Conservation (phyloP, 306 rosid genomes). For the Rosa rugosa region DNA sequence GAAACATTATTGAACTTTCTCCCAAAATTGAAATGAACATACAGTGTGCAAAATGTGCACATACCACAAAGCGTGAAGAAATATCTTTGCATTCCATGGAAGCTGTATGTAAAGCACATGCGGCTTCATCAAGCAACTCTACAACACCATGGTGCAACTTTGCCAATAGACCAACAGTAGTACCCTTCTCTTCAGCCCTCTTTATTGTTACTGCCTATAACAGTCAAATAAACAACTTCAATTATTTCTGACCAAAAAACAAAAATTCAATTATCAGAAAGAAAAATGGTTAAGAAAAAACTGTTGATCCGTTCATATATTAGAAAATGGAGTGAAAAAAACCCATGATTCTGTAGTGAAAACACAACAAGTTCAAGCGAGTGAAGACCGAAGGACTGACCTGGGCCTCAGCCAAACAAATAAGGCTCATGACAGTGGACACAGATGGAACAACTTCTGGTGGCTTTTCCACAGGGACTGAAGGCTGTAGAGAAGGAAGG, state of each 20-base stretch:
- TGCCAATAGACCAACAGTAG: slow-evolving; percentile 58
- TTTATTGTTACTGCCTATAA: slow-evolving; percentile 64
- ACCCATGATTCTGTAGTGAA: not conserved
- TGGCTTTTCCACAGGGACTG: slow-evolving; percentile 51
- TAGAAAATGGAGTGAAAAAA: not conserved
- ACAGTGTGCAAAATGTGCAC: slow-evolving; percentile 11
- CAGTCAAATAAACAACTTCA: slow-evolving; percentile 21
- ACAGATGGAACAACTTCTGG: slow-evolving; percentile 55
- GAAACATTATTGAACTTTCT: not conserved
- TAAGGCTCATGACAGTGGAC: slow-evolving; percentile 59
- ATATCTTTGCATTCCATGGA: slow-evolving; percentile 43
- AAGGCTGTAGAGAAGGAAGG: slow-evolving; percentile 44
- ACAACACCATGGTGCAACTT: slow-evolving; percentile 72
- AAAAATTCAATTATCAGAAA: not conserved
- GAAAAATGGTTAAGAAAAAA: not conserved
- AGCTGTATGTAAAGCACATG: slow-evolving; percentile 26
- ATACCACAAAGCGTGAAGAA: slow-evolving; percentile 54
- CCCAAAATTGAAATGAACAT: slow-evolving; percentile 5
- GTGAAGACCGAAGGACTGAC: slow-evolving; percentile 35
- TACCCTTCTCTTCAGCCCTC: slow-evolving; percentile 76
- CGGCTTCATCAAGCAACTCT: slow-evolving; percentile 67
- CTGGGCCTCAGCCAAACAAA: slow-evolving; percentile 87
- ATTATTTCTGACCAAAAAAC: not conserved
- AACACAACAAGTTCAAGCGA: slow-evolving; percentile 6
- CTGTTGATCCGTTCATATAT: not conserved